These are phyloP conservation scores for Thalassiosira ordinaria DNA, from an alignment of 352 stramenopile species.

Conservation along the genomic window DNA sequence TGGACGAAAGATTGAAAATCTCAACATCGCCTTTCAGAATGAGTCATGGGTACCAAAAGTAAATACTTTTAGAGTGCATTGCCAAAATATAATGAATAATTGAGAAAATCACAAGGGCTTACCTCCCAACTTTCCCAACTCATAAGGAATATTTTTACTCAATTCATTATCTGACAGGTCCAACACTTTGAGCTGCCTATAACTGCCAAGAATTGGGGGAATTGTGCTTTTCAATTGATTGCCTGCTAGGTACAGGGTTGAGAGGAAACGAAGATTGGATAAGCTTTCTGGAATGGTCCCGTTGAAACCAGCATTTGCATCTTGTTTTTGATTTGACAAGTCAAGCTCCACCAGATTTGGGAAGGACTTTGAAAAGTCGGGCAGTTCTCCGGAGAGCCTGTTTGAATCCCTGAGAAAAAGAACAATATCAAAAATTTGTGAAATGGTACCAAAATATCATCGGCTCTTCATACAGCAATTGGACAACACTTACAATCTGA, in stretches of 20 bases:
- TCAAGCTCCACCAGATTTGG: conserved; percentile 12
- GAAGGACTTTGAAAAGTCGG: conserved; percentile 8
- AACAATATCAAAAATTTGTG: no score
- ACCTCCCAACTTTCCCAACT: no score
- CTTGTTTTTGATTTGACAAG: conserved; percentile 7
- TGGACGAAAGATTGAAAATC: neutral
- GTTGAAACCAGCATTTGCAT: neutral
- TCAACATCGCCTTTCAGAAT: neutral
- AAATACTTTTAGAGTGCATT: no score
- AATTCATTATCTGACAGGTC: conserved; percentile 15
- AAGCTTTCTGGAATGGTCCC: conserved; percentile 8
- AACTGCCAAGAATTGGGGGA: conserved; percentile 8
- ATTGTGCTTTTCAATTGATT: conserved; percentile 25
- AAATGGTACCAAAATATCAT: no score
- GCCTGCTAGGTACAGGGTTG: conserved; percentile 26
- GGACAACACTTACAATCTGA: neutral
- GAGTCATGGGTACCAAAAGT: no score
- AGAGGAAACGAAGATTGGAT: conserved; percentile 1
- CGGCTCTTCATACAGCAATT: no score
- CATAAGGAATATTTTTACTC: neutral
- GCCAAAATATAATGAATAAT: no score
- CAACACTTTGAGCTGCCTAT: conserved; percentile 19
- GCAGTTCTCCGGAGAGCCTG: conserved; percentile 16
- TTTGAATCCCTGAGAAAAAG: conserved; percentile 21
- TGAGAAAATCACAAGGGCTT: no score